Evolutionary conservation across 768 basidiomycete species (phyloP).

Genomic region (Lactifluus volemus): DNA sequence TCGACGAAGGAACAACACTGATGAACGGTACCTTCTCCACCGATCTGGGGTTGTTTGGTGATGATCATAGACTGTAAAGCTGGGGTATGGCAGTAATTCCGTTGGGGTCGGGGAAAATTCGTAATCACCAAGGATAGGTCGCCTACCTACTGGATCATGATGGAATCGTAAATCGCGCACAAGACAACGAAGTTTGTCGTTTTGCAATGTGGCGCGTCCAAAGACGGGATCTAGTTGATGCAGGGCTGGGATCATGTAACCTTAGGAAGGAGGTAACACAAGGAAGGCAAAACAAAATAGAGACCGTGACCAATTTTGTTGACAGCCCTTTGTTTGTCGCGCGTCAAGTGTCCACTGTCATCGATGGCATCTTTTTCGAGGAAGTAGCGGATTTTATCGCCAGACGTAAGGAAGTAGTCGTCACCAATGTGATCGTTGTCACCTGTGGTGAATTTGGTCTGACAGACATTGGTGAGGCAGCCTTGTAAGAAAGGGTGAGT

Average conservation of each 20-base stretch:
- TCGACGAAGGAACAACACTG: neutral
- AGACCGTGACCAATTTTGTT: constrained; percentile 94
- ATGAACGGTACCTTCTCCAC: constrained; percentile 64
- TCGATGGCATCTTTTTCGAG: constrained; percentile 84
- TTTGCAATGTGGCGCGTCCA: constrained; percentile 70
- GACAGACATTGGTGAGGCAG: neutral
- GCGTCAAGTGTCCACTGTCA: constrained; percentile 54
- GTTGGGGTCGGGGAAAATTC: constrained; percentile 8
- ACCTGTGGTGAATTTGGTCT: constrained; percentile 89
- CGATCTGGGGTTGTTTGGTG: constrained; percentile 88
- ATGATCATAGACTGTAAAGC: constrained; percentile 94
- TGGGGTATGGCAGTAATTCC: constrained; percentile 22
- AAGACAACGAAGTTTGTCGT: constrained; percentile 56
- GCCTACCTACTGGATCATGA: constrained; percentile 70
- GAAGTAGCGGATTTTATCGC: constrained; percentile 94
- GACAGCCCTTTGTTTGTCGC: constrained; percentile 67
- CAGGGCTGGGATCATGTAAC: constrained; percentile 41
- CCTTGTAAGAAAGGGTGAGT: neutral
- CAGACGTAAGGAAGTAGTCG: constrained; percentile 85
- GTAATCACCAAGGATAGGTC: neutral
- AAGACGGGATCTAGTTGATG: constrained; percentile 83
- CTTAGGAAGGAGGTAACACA: neutral
- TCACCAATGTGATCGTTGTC: constrained; percentile 79
- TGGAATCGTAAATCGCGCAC: constrained; percentile 79
- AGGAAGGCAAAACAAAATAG: neutral